Percentiles rank a stretch among this genome's conserved stretches.
phyloP scores from a whole-genome alignment of 257 asterid genomes.

The Echium plantagineum region DNA sequence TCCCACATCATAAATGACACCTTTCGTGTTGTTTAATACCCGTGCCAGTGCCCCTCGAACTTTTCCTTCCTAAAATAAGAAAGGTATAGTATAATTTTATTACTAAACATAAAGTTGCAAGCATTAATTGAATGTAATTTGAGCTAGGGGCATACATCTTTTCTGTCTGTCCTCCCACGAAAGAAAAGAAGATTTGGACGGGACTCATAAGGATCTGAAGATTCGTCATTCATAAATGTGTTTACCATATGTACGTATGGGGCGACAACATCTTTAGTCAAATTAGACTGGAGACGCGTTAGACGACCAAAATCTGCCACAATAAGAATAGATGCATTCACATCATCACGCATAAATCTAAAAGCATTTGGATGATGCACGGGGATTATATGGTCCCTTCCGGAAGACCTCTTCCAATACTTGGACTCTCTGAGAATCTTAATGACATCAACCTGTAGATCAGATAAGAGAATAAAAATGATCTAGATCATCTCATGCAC shows the following conservation, averaged over 20 bases:
- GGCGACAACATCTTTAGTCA: conserved; percentile 82
- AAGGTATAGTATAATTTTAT: no score
- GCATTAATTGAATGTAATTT: conserved; percentile 8
- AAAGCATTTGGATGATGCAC: conserved; percentile 98
- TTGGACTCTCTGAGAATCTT: conserved; percentile 45
- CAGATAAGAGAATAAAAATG: conserved; percentile 20
- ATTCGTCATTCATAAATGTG: conserved; percentile 38
- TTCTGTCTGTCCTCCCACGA: conserved; percentile 83
- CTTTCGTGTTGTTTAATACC: conserved; percentile 41
- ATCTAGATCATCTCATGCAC: not conserved
- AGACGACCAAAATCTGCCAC: conserved; percentile 95
- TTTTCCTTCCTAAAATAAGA: conserved; percentile 65
- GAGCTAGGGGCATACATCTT: conserved; percentile 50
- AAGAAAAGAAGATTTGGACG: conserved; percentile 76
- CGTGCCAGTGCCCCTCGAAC: conserved; percentile 47
- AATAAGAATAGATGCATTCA: conserved; percentile 61
- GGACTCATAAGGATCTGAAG: conserved; percentile 45
- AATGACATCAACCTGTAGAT: conserved; percentile 51
- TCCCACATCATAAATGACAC: conserved; percentile 56
- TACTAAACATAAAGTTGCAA: not conserved
- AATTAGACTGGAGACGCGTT: conserved; percentile 37
- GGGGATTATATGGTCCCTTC: conserved; percentile 86
- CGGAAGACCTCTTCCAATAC: conserved; percentile 67
- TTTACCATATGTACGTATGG: conserved; percentile 81
- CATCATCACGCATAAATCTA: conserved; percentile 51